Evolutionary conservation across 2,329 filamentous ascomycete genomes (phyloP), one percentile per base, ranked within the genome.

Genomic region (Fusarium brachygibbosum): DNA sequence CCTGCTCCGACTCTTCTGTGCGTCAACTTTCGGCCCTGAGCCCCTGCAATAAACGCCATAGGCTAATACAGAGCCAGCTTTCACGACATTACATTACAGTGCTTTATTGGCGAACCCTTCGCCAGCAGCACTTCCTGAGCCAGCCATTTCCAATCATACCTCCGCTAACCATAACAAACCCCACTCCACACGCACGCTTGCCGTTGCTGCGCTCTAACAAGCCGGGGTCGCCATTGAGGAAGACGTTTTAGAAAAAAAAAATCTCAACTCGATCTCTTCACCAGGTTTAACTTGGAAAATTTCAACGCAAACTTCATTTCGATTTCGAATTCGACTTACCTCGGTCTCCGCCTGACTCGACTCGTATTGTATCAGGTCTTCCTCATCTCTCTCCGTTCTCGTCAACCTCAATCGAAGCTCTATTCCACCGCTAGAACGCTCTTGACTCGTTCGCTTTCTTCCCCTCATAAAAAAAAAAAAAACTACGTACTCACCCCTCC

Each of bases 71-170:
- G 48, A 29, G 25, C n/a, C 53, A 52, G 50, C 49, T 50, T 41
- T 32, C 53, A 44, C 49, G 44, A n/a, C 52, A 59, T 53, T 53
- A 37, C 21, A 38, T 44, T 51, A 21, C 58, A 35, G 40, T 45
- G 38, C 45, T 45, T 50, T 49, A 44, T 51, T 51, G 28, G 49
- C 52, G 40, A 54, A 54, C 41, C 42, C 40, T 54, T 50, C 51
- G 62, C 46, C 53, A 19, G 21, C 52, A 25, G 31, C 46, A 69
- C 58, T 48, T 46, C 58, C 45, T 55, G 61, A 66, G 57, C 34
- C 44, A 61, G 58, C 64, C 63, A 73, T 74, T 71, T 73, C 68
- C 72, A 74, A 70, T 68, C 60, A 60, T 34, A 58, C 66, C 54
- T 66, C 71, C 63, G 64, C 68, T 50, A 69, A 60, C 51, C 58